A percentile compares a stretch with the other conserved stretches of the same genome.
Conservation (phyloP, 192 early-diverging fungal genomes). For the Backusella morwellensis region DNA sequence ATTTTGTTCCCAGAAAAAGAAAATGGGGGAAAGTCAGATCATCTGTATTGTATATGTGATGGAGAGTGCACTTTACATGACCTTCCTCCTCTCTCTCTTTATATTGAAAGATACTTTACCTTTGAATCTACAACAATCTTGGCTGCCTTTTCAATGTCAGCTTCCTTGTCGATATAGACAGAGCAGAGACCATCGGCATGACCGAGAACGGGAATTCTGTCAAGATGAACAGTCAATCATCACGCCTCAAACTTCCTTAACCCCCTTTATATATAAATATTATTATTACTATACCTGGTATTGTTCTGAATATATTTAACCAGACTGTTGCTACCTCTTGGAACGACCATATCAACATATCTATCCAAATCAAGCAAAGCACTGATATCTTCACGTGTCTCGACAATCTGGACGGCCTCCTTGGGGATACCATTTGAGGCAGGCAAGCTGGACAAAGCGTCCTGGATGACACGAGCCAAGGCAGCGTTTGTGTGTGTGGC, state of each 20-base stretch:
- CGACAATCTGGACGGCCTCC: constrained; percentile 83
- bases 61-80: not conserved
- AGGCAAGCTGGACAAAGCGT: constrained; percentile 62
- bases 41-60: not conserved
- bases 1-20: not conserved
- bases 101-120: constrained; percentile 31
- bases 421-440: constrained; percentile 51
- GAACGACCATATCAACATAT: constrained; percentile 96
- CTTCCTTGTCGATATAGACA: constrained; percentile 80
- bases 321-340: constrained; percentile 88
- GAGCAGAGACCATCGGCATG: constrained; percentile 99
- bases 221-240: not conserved
- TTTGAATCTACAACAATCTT: constrained; percentile 91
- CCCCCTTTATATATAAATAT: not conserved
- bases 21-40: not conserved
- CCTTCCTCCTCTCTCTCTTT: not conserved
- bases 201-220: constrained; percentile 97
- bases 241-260: not conserved
- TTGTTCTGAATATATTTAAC: constrained; percentile 90
- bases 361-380: constrained; percentile 81
- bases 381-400: constrained; percentile 86
- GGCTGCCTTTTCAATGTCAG: constrained; percentile 76
- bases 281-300: constrained; percentile 60
- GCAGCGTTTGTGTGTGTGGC: constrained; percentile 76
- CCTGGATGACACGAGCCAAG: constrained; percentile 73